A percentile compares a stretch with the other conserved stretches of the same genome.
These are phyloP conservation scores for thale cress (Arabidopsis thaliana) DNA, from an alignment of 345 rosid species.

Conservation along the genomic window TAIR10.1 NC_003070.9:28812501-28813000, in stretches of 20 bases:
- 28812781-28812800: conserved; percentile 30
- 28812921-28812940: conserved; percentile 27
- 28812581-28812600: not conserved
- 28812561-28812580: not conserved
- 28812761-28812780: conserved; percentile 40
- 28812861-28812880: conserved; percentile 23
- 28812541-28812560: conserved; percentile 15
- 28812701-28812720: not conserved
- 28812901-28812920: conserved; percentile 19
- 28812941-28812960: conserved; percentile 26
- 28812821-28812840: conserved; percentile 38
- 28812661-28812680: not conserved
- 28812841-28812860: conserved; percentile 27
- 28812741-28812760: not conserved
- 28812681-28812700: not conserved
- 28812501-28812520: not conserved
- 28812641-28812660: not conserved
- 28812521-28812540: not conserved
- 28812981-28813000: not conserved
- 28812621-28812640: not conserved
- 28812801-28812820: conserved; percentile 34
- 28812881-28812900: conserved; percentile 3
- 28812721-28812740: not conserved
- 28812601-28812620: not conserved
- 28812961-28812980: not conserved